Base-by-base conservation (phyloP, 2,329 filamentous ascomycete species). In the Phialemoniopsis sp. region DNA sequence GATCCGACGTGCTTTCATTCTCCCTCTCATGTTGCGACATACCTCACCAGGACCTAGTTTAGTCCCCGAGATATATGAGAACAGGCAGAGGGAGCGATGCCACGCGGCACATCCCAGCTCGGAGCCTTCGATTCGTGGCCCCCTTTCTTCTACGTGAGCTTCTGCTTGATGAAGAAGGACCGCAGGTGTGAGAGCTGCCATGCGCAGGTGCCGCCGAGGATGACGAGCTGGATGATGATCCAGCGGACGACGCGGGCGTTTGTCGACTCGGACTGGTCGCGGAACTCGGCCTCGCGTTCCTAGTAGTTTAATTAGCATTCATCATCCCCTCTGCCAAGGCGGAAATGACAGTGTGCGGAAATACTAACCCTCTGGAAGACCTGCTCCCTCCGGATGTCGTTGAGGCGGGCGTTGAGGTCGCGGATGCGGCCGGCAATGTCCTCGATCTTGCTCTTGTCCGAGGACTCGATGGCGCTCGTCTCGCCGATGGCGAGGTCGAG, bases 91-190 rank as follows among this genome's bases (percentile, higher is more conserved):
- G n/a, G n/a, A n/a, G n/a, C n/a, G n/a, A n/a, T n/a, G n/a, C n/a
- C n/a, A n/a, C n/a, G n/a, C n/a, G n/a, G n/a, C n/a, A n/a, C n/a
- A n/a, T n/a, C n/a, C n/a, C n/a, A n/a, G n/a, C n/a, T n/a, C n/a
- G n/a, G n/a, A n/a, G n/a, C n/a, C n/a, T n/a, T n/a, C n/a, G n/a
- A n/a, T n/a, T n/a, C n/a, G n/a, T n/a, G n/a, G n/a, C n/a, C 21
- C 21, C 21, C 21, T 26, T 26, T 26, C 10, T 26, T 26, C 21
- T 80, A 98, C 44, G 93, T 97, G 62, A 98, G 82, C 78, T 98
- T 98, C 73, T 97, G 91, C 78, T 98, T 98, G 74, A 98, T 98
- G 73, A 98, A 98, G 78, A 98, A 98, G 34, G 87, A 86, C 52
- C 93, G 80, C 54, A 98, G 77, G 67, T 98, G 91, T 39, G 89